phyloP scores from a whole-genome alignment of 495 filamentous ascomycete genomes.

The Trichodelitschia bisporula region DNA sequence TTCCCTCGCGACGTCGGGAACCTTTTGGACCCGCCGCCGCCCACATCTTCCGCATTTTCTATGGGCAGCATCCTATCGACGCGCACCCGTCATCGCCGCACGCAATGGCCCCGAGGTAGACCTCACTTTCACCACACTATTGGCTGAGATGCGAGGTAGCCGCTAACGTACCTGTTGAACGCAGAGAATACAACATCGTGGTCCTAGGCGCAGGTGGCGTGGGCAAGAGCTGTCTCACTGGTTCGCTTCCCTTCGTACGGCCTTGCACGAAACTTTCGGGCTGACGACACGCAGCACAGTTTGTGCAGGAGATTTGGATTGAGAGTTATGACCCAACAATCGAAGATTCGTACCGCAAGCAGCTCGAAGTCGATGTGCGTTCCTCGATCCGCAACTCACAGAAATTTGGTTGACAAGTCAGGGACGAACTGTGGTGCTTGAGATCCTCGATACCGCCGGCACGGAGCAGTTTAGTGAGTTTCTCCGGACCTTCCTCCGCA shows the following conservation, averaged over 20 bases:
- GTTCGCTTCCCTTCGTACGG: slow-evolving; percentile 13
- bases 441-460: slow-evolving; percentile 93
- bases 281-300: slow-evolving; percentile 51
- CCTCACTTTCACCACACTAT: no score
- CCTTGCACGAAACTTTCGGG: slow-evolving; percentile 2
- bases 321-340: slow-evolving; percentile 98
- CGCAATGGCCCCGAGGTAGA: no score
- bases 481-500: slow-evolving; percentile 1
- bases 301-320: slow-evolving; percentile 98
- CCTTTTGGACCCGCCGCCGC: no score
- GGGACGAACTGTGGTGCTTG: slow-evolving; percentile 87
- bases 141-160: no score
- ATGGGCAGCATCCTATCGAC: no score
- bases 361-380: slow-evolving; percentile 81
- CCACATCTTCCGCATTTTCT: no score
- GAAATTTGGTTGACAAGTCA: slow-evolving; percentile 14
- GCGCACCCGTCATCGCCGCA: no score
- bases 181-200: slow-evolving; percentile 86
- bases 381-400: not conserved
- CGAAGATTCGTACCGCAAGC: slow-evolving; percentile 91
- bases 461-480: slow-evolving; percentile 93
- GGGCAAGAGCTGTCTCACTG: slow-evolving; percentile 93
- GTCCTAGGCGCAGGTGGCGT: slow-evolving; percentile 87
- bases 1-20: no score
- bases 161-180: no score